Base-by-base conservation (phyloP, 2,329 filamentous ascomycete species). In the Cercospora nicotianae region DNA sequence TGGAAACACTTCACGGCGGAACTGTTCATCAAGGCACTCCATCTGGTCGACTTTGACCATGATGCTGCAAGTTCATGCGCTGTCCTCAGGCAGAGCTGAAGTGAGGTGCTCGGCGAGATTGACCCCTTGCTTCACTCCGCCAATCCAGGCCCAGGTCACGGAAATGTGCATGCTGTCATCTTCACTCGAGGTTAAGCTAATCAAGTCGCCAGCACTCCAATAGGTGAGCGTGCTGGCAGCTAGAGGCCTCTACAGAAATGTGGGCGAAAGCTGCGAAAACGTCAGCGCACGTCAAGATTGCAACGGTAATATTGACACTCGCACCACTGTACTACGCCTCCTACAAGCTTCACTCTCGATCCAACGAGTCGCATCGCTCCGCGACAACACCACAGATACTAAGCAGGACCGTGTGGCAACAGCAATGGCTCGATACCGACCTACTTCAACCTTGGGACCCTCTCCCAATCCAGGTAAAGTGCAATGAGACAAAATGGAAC, bases 401-500 rank as follows among this genome's bases (percentile, higher is more conserved):
- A 8, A 65, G 42, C 48, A 26, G 42, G 31, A 36, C 26, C 2
- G 48, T 66, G 18, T 68, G 42, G 28, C 45, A 65, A 23, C 13
- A n/a, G 3, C 45, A 42, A 20, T 74, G 71, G 69, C 67, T 72
- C 12, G 39, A 69, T 5, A 67, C 66, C 6, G 60, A 71, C 53
- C 55, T 70, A 10, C 67, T 71, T 2, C 62, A 65, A 20, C 57
- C 69, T 3, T 67, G 68, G n/a, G 67, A 70, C 42, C 61, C 65
- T 2, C 60, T 66, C 16, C 55, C 67, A 5, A 64, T 74, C 3
- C 42, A 63, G n/a, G n/a, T 28, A 18, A 66, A 58, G 48, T 84
- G 80, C 72, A 73, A 70, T 28, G 73, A 69, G 64, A 81, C 73
- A 64, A 75, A 65, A 18, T 84, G 81, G 81, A 77, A 74, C 1